Evolutionary conservation across 768 basidiomycete genomes (phyloP), one percentile per base, ranked within the genome.

Genomic region (Hygrocybe punicea): DNA sequence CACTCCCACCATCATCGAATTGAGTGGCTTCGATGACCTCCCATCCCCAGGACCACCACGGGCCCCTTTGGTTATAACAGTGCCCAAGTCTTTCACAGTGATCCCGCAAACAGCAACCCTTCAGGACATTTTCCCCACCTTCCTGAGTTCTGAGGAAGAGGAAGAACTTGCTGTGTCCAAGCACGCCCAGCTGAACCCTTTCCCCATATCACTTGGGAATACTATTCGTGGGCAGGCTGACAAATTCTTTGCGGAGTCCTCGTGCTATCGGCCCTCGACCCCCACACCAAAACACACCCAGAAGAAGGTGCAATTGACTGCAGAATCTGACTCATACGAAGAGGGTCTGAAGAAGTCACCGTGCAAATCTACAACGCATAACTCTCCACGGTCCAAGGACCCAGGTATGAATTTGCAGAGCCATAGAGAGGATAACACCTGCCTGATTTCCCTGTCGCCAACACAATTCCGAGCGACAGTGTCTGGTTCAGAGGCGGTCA

Each of bases 341-440:
- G 50, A 23, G 16, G 52, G 19, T 35, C 23, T 56, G 2, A 33
- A 53, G 19, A 65, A 64, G 55, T 67, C 63, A 8, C 65, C 65
- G n/a, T 59, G 60, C 14, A 67, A 62, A 53, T 58, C 63, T 13
- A 25, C 33, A 25, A 24, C 61, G 48, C 60, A 63, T 19, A 48
- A 36, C 16, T 62, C 60, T n/a, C 65, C 67, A 44, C 55, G 55
- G 9, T 53, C 53, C 6, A 24, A 48, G 45, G 29, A 29, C 29
- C 29, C 8, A 29, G 29, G 8, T 29, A 29, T 8, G 4, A 4
- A 29, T 29, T 29, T 8, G 29, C 29, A 29, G 29, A 29, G 8
- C 8, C 8, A 29, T 29, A 8, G 29, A 29, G 8, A 8, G 29
- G 29, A 29, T 29, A 23, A 11, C 21, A 17, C 23, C 16, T 35